Evolutionary conservation across 176 grass and related monocot genomes (phyloP), one percentile per base, ranked within the genome.

Genomic region (Cocos nucifera): DNA sequence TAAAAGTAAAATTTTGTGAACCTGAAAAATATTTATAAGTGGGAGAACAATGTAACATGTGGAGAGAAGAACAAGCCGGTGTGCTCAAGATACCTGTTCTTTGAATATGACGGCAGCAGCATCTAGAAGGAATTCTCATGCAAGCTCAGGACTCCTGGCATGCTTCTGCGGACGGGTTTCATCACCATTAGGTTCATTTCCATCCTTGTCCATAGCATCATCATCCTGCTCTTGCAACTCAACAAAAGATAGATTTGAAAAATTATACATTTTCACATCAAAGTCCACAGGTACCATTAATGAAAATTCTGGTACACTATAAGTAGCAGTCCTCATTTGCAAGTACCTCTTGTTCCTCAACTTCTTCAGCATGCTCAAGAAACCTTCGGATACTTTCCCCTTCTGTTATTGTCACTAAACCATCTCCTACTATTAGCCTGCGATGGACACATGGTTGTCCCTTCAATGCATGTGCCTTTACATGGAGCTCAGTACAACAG

Each of bases 341-440:
- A 89, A 73, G 30, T 86, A 95, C 90, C 79, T 95, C 90, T 74
- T 95, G 82, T 85, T 95, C 90, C 63, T 89, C 90, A 3, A 86
- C 86, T 81, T 95, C 90, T 72, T 95, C 90, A 73, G 86, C 90
- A 71, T 95, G 83, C 76, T 95, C 90, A 68, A 95, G 89, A 67
- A 95, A 86, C 75, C 32, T 82, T 73, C 66, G 85, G 59, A 95
- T 86, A 58, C 74, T 81, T 71, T 86, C 90, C n/a, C 82, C 90
- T 62, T 89, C 78, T 18, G 86, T 86, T 59, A 95, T 86, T 21
- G 79, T 78, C 55, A 95, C 80, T 73, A 95, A 81, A 21, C 86
- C 90, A 79, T 86, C 82, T 20, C 90, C 90, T 19, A 88, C 73
- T 30, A 97, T 49, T 17, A 97, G 78, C 59, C 92, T 88, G 55